Conservation (phyloP, 148 eudicot genomes). For the Selenicereus undatus region DNA sequence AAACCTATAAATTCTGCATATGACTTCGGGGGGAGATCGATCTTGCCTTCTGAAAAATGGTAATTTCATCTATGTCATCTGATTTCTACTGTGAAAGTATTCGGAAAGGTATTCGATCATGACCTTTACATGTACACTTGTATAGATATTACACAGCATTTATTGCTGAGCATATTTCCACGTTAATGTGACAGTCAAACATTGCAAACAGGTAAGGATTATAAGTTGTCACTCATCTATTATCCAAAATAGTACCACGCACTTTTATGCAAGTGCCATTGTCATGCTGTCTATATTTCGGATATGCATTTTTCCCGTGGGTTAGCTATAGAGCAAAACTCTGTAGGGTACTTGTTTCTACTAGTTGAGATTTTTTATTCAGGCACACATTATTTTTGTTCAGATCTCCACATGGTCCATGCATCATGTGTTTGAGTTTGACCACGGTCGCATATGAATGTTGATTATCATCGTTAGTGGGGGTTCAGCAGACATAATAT, state of each 20-base stretch:
- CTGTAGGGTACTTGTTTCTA: not conserved
- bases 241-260: not conserved
- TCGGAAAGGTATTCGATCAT: not conserved
- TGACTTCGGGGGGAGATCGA: too few relatives aligned
- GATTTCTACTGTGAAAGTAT: not conserved
- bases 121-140: too few relatives aligned
- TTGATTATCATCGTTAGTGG: conserved; percentile 1
- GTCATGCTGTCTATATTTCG: not conserved
- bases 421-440: conserved; percentile 35
- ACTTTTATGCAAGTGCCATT: not conserved
- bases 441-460: conserved; percentile 2
- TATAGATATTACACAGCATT: not conserved
- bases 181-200: not conserved
- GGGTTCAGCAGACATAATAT: conserved; percentile 7
- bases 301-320: not conserved
- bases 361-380: not conserved
- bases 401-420: conserved; percentile 34
- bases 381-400: conserved; percentile 21
- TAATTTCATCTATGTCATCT: not conserved
- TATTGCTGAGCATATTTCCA: not conserved
- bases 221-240: not conserved
- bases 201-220: not conserved
- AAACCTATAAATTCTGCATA: too few relatives aligned
- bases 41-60: too few relatives aligned
- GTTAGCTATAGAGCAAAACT: not conserved